Evolutionary conservation across 169 alveolate species (phyloP).

Genomic region (Eimeria maxima): DNA sequence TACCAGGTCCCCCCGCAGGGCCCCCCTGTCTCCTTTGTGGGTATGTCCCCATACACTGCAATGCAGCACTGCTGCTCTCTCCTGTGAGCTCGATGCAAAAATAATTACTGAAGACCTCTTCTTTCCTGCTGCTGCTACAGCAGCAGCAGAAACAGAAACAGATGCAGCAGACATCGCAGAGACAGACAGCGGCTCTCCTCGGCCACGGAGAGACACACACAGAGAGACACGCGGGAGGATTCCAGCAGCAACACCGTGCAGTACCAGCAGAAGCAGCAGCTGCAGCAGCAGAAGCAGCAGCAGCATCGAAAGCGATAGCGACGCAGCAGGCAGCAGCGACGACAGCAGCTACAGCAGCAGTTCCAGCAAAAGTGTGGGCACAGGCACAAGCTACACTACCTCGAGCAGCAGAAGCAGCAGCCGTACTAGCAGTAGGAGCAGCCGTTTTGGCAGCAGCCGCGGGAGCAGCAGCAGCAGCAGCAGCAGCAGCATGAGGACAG

Average conservation of each 20-base stretch:
- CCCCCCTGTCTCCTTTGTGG: slow-evolving; percentile 34
- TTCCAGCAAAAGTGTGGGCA: not conserved
- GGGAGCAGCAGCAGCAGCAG: slow-evolving; percentile 58
- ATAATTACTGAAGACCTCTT: not conserved
- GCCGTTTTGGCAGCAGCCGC: slow-evolving; percentile 10
- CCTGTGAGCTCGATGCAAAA: slow-evolving; percentile 24
- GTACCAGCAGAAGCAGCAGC: not conserved
- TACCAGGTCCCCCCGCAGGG: not conserved
- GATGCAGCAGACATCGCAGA: not conserved
- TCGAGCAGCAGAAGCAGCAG: slow-evolving; percentile 13
- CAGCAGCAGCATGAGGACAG: slow-evolving; percentile 24
- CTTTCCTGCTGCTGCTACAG: slow-evolving; percentile 68
- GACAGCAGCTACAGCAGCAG: not conserved
- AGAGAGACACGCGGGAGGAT: not conserved
- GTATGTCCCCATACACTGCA: slow-evolving; percentile 53
- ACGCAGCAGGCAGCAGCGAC: not conserved
- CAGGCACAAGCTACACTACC: not conserved
- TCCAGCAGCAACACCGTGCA: not conserved
- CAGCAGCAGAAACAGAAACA: slow-evolving; percentile 9
- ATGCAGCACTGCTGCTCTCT: slow-evolving; percentile 41
- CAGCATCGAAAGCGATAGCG: not conserved
- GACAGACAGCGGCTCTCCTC: slow-evolving; percentile 4
- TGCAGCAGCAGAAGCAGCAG: not conserved
- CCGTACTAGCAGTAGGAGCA: slow-evolving; percentile 20
- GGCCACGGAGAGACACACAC: not conserved